Percentiles rank a stretch among this genome's conserved stretches.
Conservation (phyloP, 2,329 filamentous ascomycete genomes). For the Pseudopyrenochaeta lycopersici region DNA sequence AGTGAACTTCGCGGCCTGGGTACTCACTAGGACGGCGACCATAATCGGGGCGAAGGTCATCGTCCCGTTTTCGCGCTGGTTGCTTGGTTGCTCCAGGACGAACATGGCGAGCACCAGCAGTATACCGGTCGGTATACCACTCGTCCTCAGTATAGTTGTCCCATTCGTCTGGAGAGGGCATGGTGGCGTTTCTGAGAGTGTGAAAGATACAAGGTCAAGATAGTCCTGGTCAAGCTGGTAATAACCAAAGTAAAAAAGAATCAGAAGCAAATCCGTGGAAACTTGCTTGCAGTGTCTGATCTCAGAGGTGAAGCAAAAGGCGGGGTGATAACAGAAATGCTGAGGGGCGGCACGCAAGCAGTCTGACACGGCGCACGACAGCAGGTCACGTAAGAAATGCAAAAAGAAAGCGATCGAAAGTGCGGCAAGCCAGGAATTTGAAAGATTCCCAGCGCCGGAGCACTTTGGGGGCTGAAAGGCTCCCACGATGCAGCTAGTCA, state of each 20-base stretch:
- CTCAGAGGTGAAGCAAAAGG: constrained; percentile 24
- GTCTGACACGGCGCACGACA: constrained; percentile 29
- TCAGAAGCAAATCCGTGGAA: constrained; percentile 18
- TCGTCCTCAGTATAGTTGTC: constrained; percentile 40
- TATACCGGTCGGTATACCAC: constrained; percentile 33
- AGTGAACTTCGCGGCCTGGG: constrained; percentile 39
- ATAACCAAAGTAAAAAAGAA: constrained; percentile 1
- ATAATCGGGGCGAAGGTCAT: constrained; percentile 22
- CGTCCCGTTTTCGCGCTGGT: constrained; percentile 20
- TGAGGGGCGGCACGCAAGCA: constrained; percentile 31
- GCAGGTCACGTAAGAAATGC: constrained; percentile 23
- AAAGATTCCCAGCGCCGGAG: constrained; percentile 22
- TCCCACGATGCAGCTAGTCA: constrained; percentile 39
- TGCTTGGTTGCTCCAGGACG: constrained; percentile 14
- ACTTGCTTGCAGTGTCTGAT: constrained; percentile 5
- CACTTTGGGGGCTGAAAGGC: constrained; percentile 34
- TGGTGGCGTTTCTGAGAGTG: constrained; percentile 10
- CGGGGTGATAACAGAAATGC: constrained; percentile 23
- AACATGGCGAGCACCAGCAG: constrained; percentile 45
- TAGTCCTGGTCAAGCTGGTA: background rate
- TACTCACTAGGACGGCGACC: constrained; percentile 41
- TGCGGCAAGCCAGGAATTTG: constrained; percentile 29
- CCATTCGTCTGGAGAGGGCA: constrained; percentile 38
- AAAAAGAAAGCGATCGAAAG: constrained; percentile 19
- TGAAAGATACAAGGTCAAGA: background rate